Conservation (phyloP, 805 yeast genomes). For the Candida corydali region DNA sequence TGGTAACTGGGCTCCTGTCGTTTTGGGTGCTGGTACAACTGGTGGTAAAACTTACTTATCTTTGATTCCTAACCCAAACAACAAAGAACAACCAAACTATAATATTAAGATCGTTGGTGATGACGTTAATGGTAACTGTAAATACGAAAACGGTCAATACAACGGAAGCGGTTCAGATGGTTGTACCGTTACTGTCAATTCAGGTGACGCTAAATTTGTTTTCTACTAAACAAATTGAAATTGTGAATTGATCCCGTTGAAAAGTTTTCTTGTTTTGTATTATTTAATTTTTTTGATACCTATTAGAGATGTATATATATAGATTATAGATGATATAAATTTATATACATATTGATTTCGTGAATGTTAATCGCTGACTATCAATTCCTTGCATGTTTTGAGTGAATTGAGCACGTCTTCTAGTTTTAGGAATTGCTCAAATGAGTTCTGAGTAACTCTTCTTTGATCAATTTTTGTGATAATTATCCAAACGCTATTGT, state of each 20-base stretch:
- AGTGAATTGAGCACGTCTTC: too few species aligned
- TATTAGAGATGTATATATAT: background rate
- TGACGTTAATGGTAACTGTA: slow-evolving; percentile 61
- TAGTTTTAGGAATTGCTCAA: too few species aligned
- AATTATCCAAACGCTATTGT: slow-evolving; percentile 36
- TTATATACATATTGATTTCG: background rate
- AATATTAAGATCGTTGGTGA: slow-evolving; percentile 63
- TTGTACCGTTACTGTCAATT: slow-evolving; percentile 67
- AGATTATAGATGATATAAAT: too few species aligned
- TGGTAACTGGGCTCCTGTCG: slow-evolving; percentile 99
- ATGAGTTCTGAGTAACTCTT: too few species aligned
- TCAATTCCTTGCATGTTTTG: too few species aligned
- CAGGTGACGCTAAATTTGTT: slow-evolving; percentile 60
- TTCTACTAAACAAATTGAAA: slow-evolving; percentile 15
- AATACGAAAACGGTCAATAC: slow-evolving; percentile 74
- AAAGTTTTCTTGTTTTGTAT: slow-evolving; percentile 6
- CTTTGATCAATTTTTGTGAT: too few species aligned
- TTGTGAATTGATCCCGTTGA: background rate
- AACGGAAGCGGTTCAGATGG: slow-evolving; percentile 67
- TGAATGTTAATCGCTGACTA: too few species aligned
- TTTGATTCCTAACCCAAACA: slow-evolving; percentile 94
- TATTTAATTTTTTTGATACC: slow-evolving; percentile 4
- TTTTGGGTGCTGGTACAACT: slow-evolving; percentile 87
- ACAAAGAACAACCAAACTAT: slow-evolving; percentile 54
- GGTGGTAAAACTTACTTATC: slow-evolving; percentile 72